Conservation (phyloP, 345 rosid genomes). For the Eucalyptus pumila region DNA sequence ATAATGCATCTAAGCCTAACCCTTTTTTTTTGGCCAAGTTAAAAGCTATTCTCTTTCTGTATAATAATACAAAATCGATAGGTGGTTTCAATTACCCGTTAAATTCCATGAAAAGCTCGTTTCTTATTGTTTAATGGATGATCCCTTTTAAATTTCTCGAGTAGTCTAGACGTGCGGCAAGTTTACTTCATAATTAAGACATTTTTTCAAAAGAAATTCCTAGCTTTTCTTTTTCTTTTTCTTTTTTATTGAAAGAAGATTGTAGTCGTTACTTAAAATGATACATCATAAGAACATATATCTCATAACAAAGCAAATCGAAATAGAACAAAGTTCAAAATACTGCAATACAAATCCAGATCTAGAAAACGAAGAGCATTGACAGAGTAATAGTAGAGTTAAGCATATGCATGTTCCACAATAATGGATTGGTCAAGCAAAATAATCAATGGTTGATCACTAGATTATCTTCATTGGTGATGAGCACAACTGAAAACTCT, state of each 20-base stretch:
- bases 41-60: not conserved
- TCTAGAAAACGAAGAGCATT: not conserved
- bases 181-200: not conserved
- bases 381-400: too few relatives aligned
- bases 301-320: not conserved
- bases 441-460: too few relatives aligned
- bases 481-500: too few relatives aligned
- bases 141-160: not conserved
- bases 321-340: too few relatives aligned
- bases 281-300: not conserved
- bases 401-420: too few relatives aligned
- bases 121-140: not conserved
- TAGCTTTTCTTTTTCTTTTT: too few relatives aligned
- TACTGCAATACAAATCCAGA: not conserved
- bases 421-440: too few relatives aligned
- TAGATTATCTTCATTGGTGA: too few relatives aligned
- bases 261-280: not conserved
- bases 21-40: not conserved
- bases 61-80: not conserved
- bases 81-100: not conserved
- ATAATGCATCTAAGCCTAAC: not conserved
- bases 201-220: not conserved
- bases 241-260: too few relatives aligned
- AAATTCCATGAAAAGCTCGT: not conserved
- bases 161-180: not conserved